A percentile compares a stretch with the other conserved stretches of the same genome.
Evolutionary conservation across 345 rosid genomes (phyloP).

Genomic region (thale cress (Arabidopsis thaliana)): DNA sequence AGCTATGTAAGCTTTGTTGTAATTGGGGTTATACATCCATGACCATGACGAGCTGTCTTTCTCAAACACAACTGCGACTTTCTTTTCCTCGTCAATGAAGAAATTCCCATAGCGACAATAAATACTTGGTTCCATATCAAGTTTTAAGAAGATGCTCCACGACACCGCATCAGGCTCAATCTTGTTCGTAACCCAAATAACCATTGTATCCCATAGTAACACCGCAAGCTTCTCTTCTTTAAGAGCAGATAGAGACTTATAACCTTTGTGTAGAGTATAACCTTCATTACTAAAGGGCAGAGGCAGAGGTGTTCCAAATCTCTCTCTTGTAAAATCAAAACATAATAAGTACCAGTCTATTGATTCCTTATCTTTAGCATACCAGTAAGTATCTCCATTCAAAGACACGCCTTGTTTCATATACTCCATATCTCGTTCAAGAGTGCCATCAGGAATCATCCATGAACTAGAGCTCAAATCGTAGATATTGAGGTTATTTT

Average conservation of each 20-base stretch:
- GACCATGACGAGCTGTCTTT: too few species aligned
- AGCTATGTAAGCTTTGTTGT: not conserved
- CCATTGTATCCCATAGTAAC: not conserved
- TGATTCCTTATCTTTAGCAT: not conserved
- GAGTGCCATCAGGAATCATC: not conserved
- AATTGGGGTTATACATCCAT: too few species aligned
- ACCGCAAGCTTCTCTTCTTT: constrained; percentile 8
- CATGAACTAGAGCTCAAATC: constrained; percentile 4
- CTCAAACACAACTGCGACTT: not conserved
- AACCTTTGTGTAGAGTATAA: too few species aligned
- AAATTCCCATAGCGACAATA: not conserved
- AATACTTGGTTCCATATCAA: not conserved
- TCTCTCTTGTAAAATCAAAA: constrained; percentile 3
- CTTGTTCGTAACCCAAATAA: constrained; percentile 18
- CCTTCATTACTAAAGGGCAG: not conserved
- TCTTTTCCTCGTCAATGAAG: not conserved
- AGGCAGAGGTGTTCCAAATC: not conserved
- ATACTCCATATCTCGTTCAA: not conserved
- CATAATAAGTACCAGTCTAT: not conserved
- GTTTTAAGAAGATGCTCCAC: constrained; percentile 3
- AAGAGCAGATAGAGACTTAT: not conserved
- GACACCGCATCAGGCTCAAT: not conserved
- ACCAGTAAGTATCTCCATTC: not conserved
- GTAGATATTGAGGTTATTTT: not conserved
- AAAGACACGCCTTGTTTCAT: not conserved